Evolutionary conservation across 768 basidiomycete species (phyloP).

Genomic region (Kwoniella botswanensis): DNA sequence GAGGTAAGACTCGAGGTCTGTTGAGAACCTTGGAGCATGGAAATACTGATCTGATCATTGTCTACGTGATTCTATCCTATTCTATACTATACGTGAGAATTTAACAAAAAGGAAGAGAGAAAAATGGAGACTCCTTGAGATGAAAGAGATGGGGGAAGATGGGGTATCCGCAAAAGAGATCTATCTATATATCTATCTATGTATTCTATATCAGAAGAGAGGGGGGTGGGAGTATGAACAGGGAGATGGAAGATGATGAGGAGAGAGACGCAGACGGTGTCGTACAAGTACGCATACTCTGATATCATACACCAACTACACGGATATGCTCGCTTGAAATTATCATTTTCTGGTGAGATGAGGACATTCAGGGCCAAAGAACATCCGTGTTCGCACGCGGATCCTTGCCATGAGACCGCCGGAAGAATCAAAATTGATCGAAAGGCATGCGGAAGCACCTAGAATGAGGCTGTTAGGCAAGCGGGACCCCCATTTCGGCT

Average conservation of each 20-base stretch:
- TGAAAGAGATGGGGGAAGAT: neutral
- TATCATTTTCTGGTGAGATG: neutral
- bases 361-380: neutral
- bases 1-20: slow-evolving; percentile 8
- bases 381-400: slow-evolving; percentile 9
- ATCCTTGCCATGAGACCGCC: neutral
- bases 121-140: slow-evolving; percentile 5
- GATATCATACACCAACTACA: neutral
- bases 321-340: neutral
- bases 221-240: neutral
- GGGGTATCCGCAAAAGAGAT: neutral
- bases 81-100: neutral
- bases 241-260: neutral
- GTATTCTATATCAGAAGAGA: no score
- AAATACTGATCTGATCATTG: slow-evolving; percentile 9
- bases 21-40: slow-evolving; percentile 6
- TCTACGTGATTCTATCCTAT: neutral
- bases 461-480: neutral
- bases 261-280: neutral
- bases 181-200: slow-evolving; percentile 3
- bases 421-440: neutral
- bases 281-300: slow-evolving; percentile 3
- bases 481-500: neutral
- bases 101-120: slow-evolving; percentile 7
- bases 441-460: neutral